Percentiles rank a stretch among this genome's conserved stretches.
phyloP scores from a whole-genome alignment of 2,329 filamentous ascomycete genomes.

The Trichoderma sp. region DNA sequence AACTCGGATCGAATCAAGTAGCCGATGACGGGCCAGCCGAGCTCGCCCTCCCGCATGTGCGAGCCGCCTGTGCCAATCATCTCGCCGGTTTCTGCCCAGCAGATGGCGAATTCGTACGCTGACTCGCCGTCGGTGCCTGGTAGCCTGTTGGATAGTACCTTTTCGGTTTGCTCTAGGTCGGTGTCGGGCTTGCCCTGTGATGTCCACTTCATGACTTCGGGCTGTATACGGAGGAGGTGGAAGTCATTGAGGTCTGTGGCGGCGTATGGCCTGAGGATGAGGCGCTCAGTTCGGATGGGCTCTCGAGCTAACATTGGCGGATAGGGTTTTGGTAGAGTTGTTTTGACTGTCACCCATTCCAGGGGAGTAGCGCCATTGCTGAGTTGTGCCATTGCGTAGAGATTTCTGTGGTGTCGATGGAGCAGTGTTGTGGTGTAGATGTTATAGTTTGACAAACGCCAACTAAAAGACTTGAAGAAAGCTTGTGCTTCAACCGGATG shows the following conservation, averaged over 20 bases:
- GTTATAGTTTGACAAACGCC: not conserved
- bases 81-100: conserved; percentile 44
- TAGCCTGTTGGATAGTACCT: conserved; percentile 40
- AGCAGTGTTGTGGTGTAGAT: not conserved
- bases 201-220: conserved; percentile 63
- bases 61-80: conserved; percentile 51
- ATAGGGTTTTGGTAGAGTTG: conserved; percentile 46
- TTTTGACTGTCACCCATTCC: conserved; percentile 43
- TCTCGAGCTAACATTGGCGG: conserved; percentile 39
- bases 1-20: conserved; percentile 53
- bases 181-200: conserved; percentile 40
- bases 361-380: conserved; percentile 20
- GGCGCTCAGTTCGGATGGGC: conserved; percentile 48
- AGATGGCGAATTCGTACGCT: conserved; percentile 57
- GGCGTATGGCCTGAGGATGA: conserved; percentile 51
- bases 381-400: conserved; percentile 23
- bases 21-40: conserved; percentile 57
- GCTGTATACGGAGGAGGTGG: conserved; percentile 52
- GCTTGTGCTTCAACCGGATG: not conserved
- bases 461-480: not conserved
- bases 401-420: not conserved
- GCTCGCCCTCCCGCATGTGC: conserved; percentile 33
- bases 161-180: conserved; percentile 42
- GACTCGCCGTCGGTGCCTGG: conserved; percentile 44
- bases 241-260: conserved; percentile 50